Conservation (phyloP, 352 stramenopile genomes). For the Globisporangium viniferum region DNA sequence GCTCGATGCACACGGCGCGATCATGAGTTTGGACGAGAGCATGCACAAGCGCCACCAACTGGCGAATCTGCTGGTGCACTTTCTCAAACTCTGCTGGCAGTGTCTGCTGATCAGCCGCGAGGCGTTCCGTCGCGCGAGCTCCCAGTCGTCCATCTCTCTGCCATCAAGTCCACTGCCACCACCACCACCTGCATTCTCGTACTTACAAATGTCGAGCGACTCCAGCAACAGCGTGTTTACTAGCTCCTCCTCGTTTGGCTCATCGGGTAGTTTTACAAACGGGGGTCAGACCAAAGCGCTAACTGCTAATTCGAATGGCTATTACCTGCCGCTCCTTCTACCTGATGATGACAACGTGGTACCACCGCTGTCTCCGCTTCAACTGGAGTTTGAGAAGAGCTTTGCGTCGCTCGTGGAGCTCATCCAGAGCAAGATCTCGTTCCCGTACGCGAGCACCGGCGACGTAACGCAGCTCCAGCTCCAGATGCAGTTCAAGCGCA, state of each 20-base stretch:
- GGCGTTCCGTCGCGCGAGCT: constrained; percentile 36
- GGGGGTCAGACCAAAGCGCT: not conserved
- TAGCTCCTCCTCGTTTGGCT: not conserved
- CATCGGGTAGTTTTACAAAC: not conserved
- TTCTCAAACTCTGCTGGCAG: constrained; percentile 51
- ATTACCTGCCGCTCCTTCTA: not conserved
- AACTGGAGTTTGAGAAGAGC: constrained; percentile 68
- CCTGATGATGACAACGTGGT: not conserved
- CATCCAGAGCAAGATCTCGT: constrained; percentile 33
- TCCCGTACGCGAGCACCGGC: constrained; percentile 21
- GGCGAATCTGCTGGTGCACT: constrained; percentile 53
- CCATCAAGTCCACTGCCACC: not conserved
- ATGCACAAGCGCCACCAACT: constrained; percentile 40
- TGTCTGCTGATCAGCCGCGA: constrained; percentile 62
- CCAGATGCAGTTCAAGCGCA: constrained; percentile 24
- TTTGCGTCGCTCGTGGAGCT: constrained; percentile 52
- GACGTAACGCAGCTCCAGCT: constrained; percentile 31
- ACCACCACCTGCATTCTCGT: not conserved
- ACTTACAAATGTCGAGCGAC: not conserved
- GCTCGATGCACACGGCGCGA: constrained; percentile 28
- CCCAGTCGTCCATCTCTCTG: constrained; percentile 7
- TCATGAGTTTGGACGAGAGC: constrained; percentile 33
- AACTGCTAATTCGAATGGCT: not conserved
- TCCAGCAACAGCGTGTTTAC: constrained; percentile 1
- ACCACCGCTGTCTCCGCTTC: constrained; percentile 41